Evolutionary conservation across 1,284 basidiomycete species (phyloP).

Genomic region (Mycena citricolor): DNA sequence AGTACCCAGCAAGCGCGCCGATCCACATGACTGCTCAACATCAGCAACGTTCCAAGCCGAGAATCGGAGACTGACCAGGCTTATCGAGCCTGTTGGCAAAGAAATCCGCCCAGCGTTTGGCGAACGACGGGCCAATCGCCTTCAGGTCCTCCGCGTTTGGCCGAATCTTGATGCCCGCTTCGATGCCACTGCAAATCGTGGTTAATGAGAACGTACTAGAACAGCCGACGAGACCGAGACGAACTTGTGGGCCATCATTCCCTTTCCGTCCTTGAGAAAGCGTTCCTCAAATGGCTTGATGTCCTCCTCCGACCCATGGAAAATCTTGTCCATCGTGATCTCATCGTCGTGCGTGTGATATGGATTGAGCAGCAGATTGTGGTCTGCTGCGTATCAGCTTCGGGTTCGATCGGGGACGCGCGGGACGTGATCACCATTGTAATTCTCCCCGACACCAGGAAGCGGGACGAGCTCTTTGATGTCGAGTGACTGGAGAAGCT

Average conservation of each 20-base stretch:
- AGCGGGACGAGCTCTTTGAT: constrained; percentile 48
- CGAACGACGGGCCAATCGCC: constrained; percentile 44
- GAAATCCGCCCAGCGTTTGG: constrained; percentile 41
- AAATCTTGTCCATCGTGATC: constrained; percentile 45
- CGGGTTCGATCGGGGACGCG: too few species aligned
- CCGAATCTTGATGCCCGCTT: constrained; percentile 50
- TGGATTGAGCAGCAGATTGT: constrained; percentile 36
- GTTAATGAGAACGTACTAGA: background rate
- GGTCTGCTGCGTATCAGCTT: constrained; percentile 49
- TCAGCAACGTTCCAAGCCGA: constrained; percentile 34
- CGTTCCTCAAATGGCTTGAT: constrained; percentile 35
- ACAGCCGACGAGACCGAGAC: constrained; percentile 17
- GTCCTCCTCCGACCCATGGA: constrained; percentile 35
- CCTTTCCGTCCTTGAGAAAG: constrained; percentile 46
- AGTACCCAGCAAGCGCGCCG: constrained; percentile 25
- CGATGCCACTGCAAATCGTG: constrained; percentile 35
- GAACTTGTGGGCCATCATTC: constrained; percentile 52
- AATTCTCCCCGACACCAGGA: constrained; percentile 57
- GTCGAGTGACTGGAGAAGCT: constrained; percentile 40
- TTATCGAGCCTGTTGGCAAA: constrained; percentile 50
- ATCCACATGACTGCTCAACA: constrained; percentile 25
- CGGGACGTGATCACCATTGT: too few species aligned
- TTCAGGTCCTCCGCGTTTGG: constrained; percentile 44
- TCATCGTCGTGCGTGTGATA: constrained; percentile 41
- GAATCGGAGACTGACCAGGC: constrained; percentile 38